Conservation (phyloP, 805 yeast species). For the Schwanniomyces yamadae region DNA sequence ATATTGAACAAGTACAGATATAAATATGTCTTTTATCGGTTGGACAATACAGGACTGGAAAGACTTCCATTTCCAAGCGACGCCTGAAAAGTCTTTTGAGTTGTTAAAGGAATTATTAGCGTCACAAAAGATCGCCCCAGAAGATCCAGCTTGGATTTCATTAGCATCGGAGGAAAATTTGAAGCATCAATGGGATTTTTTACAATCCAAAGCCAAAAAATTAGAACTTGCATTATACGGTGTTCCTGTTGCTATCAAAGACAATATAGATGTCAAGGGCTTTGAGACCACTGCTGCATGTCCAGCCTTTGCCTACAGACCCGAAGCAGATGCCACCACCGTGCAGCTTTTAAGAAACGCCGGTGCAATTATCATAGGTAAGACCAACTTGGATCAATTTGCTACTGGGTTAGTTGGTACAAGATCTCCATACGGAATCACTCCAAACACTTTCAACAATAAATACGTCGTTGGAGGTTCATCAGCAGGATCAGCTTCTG, state of each 20-base stretch:
- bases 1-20: not conserved
- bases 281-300: constrained; percentile 94
- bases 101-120: constrained; percentile 45
- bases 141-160: constrained; percentile 93
- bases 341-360: constrained; percentile 73
- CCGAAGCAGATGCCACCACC: constrained; percentile 71
- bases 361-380: constrained; percentile 92
- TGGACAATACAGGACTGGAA: constrained; percentile 86
- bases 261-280: constrained; percentile 85
- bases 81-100: constrained; percentile 60
- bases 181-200: constrained; percentile 71
- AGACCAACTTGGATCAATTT: constrained; percentile 94
- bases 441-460: constrained; percentile 73
- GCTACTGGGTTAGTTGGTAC: constrained; percentile 97
- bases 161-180: constrained; percentile 63
- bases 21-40: constrained; percentile 43
- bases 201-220: constrained; percentile 62
- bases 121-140: constrained; percentile 46
- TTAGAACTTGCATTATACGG: constrained; percentile 72
- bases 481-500: constrained; percentile 92
- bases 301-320: constrained; percentile 72
- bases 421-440: constrained; percentile 91
- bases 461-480: constrained; percentile 93
- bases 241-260: constrained; percentile 94
- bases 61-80: constrained; percentile 58